A percentile compares a stretch with the other conserved stretches of the same genome.
Conservation (phyloP, 2,329 filamentous ascomycete genomes). For the Exophiala oligosperma region DNA sequence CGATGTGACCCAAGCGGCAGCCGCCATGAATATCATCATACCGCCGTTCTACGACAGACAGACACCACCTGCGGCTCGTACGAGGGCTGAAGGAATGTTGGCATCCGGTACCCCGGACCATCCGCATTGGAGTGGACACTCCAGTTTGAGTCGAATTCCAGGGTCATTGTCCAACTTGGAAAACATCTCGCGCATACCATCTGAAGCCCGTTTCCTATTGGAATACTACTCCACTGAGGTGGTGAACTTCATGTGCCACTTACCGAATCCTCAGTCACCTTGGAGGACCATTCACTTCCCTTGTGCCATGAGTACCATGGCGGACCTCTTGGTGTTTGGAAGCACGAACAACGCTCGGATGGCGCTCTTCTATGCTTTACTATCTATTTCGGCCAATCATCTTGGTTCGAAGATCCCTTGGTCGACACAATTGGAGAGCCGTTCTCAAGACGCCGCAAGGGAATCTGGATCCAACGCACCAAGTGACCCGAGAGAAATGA, state of each 20-base stretch:
- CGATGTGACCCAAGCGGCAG: neutral
- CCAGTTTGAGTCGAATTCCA: neutral
- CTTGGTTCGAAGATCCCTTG: slow-evolving; percentile 6
- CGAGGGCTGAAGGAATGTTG: neutral
- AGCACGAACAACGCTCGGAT: slow-evolving; percentile 7
- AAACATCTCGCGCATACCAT: slow-evolving; percentile 8
- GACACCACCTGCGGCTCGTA: neutral
- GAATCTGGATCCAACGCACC: slow-evolving; percentile 1
- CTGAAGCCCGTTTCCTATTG: slow-evolving; percentile 6
- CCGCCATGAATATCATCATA: neutral
- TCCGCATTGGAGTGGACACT: neutral
- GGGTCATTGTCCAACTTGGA: slow-evolving; percentile 9
- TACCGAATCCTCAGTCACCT: slow-evolving; percentile 6
- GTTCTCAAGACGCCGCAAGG: slow-evolving; percentile 1
- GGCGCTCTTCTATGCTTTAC: slow-evolving; percentile 8
- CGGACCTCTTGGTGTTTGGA: slow-evolving; percentile 10
- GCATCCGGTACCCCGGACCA: neutral
- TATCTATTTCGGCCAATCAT: slow-evolving; percentile 7
- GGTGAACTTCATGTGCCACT: slow-evolving; percentile 9
- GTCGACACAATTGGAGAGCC: slow-evolving; percentile 1
- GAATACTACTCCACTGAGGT: slow-evolving; percentile 13
- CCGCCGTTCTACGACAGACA: slow-evolving; percentile 1
- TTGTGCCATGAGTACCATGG: slow-evolving; percentile 10
- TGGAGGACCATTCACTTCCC: slow-evolving; percentile 10
- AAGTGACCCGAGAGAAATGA: slow-evolving; percentile 4